phyloP scores from a whole-genome alignment of 2,329 filamentous ascomycete genomes.

The Gaeumannomyces tritici region DNA sequence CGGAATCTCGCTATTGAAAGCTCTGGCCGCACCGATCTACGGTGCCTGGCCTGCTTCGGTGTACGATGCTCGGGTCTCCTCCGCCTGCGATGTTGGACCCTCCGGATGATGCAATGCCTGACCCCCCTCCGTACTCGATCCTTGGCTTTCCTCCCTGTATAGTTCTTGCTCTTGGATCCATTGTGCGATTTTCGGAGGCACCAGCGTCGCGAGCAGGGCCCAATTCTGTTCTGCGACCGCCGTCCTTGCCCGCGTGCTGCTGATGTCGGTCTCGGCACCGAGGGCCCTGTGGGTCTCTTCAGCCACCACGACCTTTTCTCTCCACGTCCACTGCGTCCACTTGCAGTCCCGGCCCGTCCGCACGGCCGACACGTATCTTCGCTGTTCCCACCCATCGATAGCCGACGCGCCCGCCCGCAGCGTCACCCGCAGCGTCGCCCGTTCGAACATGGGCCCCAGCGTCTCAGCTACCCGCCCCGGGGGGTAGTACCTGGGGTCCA shows the following conservation, averaged over 20 bases:
- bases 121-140: too few relatives aligned
- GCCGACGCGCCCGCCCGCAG: constrained; percentile 52
- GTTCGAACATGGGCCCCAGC: constrained; percentile 53
- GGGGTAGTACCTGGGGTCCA: constrained; percentile 63
- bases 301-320: constrained; percentile 48
- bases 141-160: constrained; percentile 31
- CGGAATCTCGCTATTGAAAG: too few relatives aligned
- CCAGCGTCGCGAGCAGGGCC: constrained; percentile 38
- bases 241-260: constrained; percentile 54
- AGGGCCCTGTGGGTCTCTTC: constrained; percentile 30
- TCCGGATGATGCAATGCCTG: too few relatives aligned
- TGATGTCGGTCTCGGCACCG: constrained; percentile 26
- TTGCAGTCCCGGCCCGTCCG: constrained; percentile 33
- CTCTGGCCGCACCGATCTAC: too few relatives aligned
- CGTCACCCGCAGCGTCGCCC: constrained; percentile 53
- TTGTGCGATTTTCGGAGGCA: constrained; percentile 43
- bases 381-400: constrained; percentile 46
- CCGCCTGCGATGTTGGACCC: too few relatives aligned
- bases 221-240: constrained; percentile 38
- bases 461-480: constrained; percentile 19
- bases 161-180: constrained; percentile 49
- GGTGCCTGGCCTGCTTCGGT: too few relatives aligned
- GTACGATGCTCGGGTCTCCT: too few relatives aligned
- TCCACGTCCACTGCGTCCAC: constrained; percentile 48
- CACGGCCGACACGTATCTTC: constrained; percentile 41